Evolutionary conservation across 352 stramenopile species (phyloP).

Genomic region (Phytophthora kernoviae): DNA sequence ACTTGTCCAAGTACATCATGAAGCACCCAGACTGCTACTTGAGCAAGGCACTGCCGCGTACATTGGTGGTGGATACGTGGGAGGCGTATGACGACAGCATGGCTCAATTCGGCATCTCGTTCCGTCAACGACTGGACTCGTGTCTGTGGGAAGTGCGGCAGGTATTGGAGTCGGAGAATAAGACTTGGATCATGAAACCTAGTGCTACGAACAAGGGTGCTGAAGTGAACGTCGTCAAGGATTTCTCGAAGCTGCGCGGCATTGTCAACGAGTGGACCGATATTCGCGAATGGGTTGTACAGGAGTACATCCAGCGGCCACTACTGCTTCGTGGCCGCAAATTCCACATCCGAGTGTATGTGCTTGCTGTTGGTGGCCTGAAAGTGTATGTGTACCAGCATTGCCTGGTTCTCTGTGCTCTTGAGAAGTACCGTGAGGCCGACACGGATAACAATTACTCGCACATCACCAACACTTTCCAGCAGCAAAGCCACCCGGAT

Average conservation of each 20-base stretch:
- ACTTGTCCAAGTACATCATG: conserved; percentile 67
- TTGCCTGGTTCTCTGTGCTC: conserved; percentile 57
- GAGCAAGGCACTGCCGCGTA: conserved; percentile 53
- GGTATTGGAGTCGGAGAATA: conserved; percentile 43
- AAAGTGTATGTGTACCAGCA: conserved; percentile 79
- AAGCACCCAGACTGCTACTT: conserved; percentile 62
- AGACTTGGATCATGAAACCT: conserved; percentile 78
- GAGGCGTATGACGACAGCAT: conserved; percentile 68
- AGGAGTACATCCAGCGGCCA: conserved; percentile 59
- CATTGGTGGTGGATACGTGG: conserved; percentile 74
- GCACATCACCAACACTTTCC: conserved; percentile 83
- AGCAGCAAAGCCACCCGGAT: conserved; percentile 68
- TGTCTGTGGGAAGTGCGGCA: conserved; percentile 63
- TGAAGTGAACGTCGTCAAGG: conserved; percentile 66
- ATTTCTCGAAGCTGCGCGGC: conserved; percentile 62
- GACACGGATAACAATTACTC: conserved; percentile 64
- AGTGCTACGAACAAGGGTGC: conserved; percentile 78
- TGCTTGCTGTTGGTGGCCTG: conserved; percentile 56
- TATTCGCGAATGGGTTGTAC: conserved; percentile 72
- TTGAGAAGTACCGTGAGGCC: conserved; percentile 49
- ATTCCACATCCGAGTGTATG: conserved; percentile 78
- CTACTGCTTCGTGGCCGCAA: conserved; percentile 66
- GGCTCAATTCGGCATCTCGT: conserved; percentile 59
- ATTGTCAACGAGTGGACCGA: conserved; percentile 71
- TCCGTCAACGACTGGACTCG: conserved; percentile 59